Evolutionary conservation across 805 yeast genomes (phyloP), one percentile per base, ranked within the genome.

Genomic region (Teunomyces lycoperdinae): DNA sequence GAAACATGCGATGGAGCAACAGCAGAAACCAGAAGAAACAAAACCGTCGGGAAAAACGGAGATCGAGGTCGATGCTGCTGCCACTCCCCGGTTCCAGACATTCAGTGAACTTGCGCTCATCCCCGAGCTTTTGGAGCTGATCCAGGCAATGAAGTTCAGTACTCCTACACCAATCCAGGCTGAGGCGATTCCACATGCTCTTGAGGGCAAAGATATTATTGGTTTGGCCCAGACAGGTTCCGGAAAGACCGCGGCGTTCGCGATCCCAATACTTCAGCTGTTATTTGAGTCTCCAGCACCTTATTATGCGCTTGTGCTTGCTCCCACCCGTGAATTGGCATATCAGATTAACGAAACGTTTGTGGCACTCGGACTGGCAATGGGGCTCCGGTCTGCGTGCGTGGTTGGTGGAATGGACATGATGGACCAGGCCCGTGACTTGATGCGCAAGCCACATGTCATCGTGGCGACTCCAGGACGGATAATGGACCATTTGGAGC

Each of bases 191-290:
- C 98, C 98, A 1, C 86, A 87, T 55, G 97, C 96, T 3, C 69
- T 94, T 14, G 81, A 85, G 55, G 97, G 97, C 3, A 82, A 89
- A 54, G 99, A 92, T 69, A 85, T 92, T 42, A 90, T 92, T 61
- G 99, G 99, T 10, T 77, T 92, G 52, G 99, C 99, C 0, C 97
- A 92, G 62, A 92, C 99, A 0, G 99, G 99, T 40, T 89, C 97
- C 3, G 99, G 99, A 54, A 92, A 92, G 67, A 94, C 99, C 0
- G 99, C 98, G 0, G 99, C 99, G 0, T 94, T 94, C 75, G 97
- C 98, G 7, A 82, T 94, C 44, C 99, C 99, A 1, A 89, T 94
- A 40, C 75, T 94, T 29, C 97, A 94, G 65, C 84, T 89, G 1
- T 74, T 94, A 43, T 91, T 96, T 89, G 83, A 89, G 47, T 90